Evolutionary conservation across 225 moss, liverwort and hornwort genomes (phyloP).

Genomic region (Sphagnum tenellum): DNA sequence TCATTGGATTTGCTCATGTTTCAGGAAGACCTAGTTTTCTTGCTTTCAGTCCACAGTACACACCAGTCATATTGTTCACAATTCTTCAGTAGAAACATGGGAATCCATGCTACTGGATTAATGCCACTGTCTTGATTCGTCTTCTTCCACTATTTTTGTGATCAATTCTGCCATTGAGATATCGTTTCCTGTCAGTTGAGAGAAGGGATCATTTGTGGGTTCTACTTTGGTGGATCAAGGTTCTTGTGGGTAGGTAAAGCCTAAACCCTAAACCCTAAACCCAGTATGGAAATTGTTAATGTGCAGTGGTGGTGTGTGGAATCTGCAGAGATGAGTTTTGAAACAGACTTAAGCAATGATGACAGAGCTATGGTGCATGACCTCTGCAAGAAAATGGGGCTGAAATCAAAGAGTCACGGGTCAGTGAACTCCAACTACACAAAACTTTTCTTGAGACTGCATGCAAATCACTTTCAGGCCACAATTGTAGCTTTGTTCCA

Average conservation of each 20-base stretch:
- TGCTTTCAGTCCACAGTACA: no score
- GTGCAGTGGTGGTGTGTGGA: constrained; percentile 6
- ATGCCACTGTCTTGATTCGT: neutral
- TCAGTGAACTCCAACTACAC: constrained; percentile 16
- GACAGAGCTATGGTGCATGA: constrained; percentile 98
- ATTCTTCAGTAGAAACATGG: no score
- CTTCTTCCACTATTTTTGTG: constrained; percentile 2
- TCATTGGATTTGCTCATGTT: no score
- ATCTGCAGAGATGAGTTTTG: constrained; percentile 75
- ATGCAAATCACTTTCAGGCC: no score
- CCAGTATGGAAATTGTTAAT: no score
- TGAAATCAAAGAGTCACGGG: constrained; percentile 96
- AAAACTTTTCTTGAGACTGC: no score
- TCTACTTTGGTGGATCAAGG: constrained; percentile 3
- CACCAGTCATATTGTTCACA: no score
- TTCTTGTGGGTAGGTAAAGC: constrained; percentile 4
- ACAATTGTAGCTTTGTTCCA: no score
- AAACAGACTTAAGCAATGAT: constrained; percentile 88
- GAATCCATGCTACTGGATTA: no score
- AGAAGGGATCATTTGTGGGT: constrained; percentile 8
- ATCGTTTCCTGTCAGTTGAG: constrained; percentile 8
- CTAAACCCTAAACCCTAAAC: no score
- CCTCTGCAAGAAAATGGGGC: constrained; percentile 90
- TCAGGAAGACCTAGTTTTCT: no score
- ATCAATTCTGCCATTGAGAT: neutral